phyloP scores from a whole-genome alignment of 495 filamentous ascomycete species.

The Parachaetomium inaequale region DNA sequence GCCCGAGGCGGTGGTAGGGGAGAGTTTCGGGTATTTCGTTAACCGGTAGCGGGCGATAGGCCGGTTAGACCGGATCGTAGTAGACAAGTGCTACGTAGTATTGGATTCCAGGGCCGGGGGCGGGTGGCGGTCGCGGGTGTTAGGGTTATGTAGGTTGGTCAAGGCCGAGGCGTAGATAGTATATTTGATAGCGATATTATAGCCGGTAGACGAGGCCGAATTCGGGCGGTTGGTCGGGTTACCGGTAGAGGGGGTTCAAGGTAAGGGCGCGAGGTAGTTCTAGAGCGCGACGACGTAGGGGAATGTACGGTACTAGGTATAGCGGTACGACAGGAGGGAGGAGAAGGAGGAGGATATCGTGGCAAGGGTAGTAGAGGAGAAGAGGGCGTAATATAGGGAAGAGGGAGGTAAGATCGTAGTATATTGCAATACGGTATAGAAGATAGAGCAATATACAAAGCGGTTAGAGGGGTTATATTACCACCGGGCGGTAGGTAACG shows the following conservation, averaged over 20 bases:
- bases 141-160: not conserved
- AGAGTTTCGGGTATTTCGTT: not conserved
- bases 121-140: not conserved
- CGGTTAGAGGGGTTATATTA: not conserved
- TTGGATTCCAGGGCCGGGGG: not conserved
- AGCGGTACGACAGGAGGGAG: too few species aligned
- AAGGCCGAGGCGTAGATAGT: not conserved
- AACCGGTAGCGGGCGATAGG: conserved; percentile 1
- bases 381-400: not conserved
- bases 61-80: not conserved
- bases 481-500: not conserved
- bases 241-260: too few species aligned
- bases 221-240: not conserved
- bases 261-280: not conserved
- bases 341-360: too few species aligned
- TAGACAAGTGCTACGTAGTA: not conserved
- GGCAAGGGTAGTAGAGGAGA: too few species aligned
- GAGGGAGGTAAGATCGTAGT: not conserved
- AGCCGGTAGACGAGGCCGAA: not conserved
- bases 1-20: not conserved
- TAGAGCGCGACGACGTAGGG: too few species aligned
- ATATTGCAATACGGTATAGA: not conserved
- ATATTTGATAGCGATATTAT: not conserved
- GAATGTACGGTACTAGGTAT: too few species aligned
- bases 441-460: not conserved